A percentile compares a stretch with the other conserved stretches of the same genome.
These are phyloP conservation scores for Sextonia rubra DNA, from an alignment of 164 flowering plant genomes.

Conservation along the genomic window DNA sequence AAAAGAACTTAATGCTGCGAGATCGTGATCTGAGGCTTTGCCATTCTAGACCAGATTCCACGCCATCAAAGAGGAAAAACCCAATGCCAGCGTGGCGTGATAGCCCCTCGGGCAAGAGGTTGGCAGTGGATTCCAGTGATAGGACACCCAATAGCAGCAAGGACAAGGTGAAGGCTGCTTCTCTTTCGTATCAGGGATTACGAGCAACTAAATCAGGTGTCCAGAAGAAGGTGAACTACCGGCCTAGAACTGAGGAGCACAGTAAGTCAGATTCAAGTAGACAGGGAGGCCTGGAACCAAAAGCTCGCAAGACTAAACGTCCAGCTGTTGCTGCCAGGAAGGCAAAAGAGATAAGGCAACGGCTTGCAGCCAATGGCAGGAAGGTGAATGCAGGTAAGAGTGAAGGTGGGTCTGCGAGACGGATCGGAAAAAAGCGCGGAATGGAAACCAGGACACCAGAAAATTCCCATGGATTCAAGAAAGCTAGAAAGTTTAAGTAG, in stretches of 20 bases:
- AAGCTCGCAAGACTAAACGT: constrained; percentile 39
- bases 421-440: constrained; percentile 50
- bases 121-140: constrained; percentile 23
- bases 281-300: constrained; percentile 7
- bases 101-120: constrained; percentile 36
- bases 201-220: constrained; percentile 64
- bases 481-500: constrained; percentile 35
- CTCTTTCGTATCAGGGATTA: constrained; percentile 71
- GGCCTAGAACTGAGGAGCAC: constrained; percentile 16
- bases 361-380: background rate
- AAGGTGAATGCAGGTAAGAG: constrained; percentile 16
- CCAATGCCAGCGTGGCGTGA: constrained; percentile 12
- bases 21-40: constrained; percentile 70
- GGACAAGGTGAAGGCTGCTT: constrained; percentile 17
- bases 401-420: constrained; percentile 26
- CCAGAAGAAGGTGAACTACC: constrained; percentile 35
- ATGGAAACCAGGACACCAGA: constrained; percentile 48
- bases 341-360: constrained; percentile 29
- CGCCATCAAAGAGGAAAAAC: constrained; percentile 47
- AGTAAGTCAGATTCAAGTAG: constrained; percentile 3
- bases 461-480: constrained; percentile 38
- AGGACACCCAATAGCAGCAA: constrained; percentile 14
- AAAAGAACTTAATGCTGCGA: constrained; percentile 53
- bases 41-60: constrained; percentile 49
- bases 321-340: constrained; percentile 91